A percentile compares a stretch with the other conserved stretches of the same genome.
These are phyloP conservation scores for Hypoxylon rickii DNA, from an alignment of 495 filamentous ascomycete species.

Conservation along the genomic window DNA sequence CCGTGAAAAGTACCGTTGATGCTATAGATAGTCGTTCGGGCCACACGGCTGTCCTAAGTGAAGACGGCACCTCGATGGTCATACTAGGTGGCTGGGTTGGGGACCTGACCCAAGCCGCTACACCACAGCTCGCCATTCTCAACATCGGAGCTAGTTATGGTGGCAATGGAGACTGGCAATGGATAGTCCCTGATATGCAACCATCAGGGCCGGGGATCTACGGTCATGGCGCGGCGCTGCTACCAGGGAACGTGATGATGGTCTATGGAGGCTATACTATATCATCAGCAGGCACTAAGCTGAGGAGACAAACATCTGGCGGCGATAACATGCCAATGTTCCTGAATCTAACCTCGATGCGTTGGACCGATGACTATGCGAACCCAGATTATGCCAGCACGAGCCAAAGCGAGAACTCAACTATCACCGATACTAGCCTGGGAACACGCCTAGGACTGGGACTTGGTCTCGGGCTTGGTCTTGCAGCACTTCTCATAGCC, in stretches of 20 bases:
- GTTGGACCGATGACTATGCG: constrained; percentile 71
- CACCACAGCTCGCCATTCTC: constrained; percentile 78
- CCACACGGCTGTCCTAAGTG: constrained; percentile 78
- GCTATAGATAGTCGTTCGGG: constrained; percentile 79
- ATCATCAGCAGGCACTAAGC: constrained; percentile 47
- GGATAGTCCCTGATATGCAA: constrained; percentile 64
- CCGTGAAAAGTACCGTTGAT: constrained; percentile 29
- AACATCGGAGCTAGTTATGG: constrained; percentile 72
- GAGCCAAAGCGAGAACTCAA: constrained; percentile 13
- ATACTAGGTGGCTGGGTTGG: constrained; percentile 93
- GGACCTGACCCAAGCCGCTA: constrained; percentile 69
- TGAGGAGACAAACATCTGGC: constrained; percentile 36
- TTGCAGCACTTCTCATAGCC: constrained; percentile 57
- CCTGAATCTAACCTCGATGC: constrained; percentile 76
- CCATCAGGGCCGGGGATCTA: constrained; percentile 65
- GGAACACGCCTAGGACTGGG: constrained; percentile 65
- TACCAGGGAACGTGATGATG: constrained; percentile 90
- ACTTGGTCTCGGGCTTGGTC: constrained; percentile 72
- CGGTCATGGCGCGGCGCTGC: constrained; percentile 82
- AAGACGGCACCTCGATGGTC: constrained; percentile 74
- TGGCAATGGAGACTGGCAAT: constrained; percentile 71
- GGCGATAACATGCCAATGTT: constrained; percentile 62
- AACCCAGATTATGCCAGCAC: constrained; percentile 50
- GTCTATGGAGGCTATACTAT: constrained; percentile 81
- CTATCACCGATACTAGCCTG: constrained; percentile 19